Percentiles rank a stretch among this genome's conserved stretches.
Conservation (phyloP, 2,329 filamentous ascomycete species). For the Coleophoma eucalyptorum region DNA sequence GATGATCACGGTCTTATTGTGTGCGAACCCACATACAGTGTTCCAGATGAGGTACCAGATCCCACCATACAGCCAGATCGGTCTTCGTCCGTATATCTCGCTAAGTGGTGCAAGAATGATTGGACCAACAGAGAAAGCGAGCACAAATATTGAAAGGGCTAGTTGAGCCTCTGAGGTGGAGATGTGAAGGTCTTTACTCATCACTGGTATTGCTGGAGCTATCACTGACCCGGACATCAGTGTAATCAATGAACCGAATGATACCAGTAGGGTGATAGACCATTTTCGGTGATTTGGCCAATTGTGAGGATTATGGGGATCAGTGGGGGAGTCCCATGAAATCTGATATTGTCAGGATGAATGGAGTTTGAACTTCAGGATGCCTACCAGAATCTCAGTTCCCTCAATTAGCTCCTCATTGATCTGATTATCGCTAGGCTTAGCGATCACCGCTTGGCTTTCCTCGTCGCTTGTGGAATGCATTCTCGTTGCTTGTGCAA, state of each 20-base stretch:
- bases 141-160: conserved; percentile 26
- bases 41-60: conserved; percentile 50
- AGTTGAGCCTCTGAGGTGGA: conserved; percentile 23
- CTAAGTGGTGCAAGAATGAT: conserved; percentile 54
- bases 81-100: conserved; percentile 38
- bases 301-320: conserved; percentile 10
- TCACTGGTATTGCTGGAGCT: conserved; percentile 42
- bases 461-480: too few species aligned
- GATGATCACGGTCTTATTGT: conserved; percentile 35
- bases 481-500: too few species aligned
- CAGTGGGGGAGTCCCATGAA: conserved; percentile 13
- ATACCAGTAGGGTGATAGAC: conserved; percentile 41
- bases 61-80: conserved; percentile 36
- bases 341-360: conserved; percentile 14
- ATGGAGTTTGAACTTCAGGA: background rate
- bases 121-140: conserved; percentile 41
- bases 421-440: too few species aligned
- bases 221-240: conserved; percentile 49
- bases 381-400: background rate
- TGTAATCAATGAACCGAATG: conserved; percentile 41
- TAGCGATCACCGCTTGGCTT: too few species aligned
- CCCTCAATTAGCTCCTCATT: background rate
- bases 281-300: conserved; percentile 32
- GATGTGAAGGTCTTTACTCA: conserved; percentile 49
- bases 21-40: conserved; percentile 40